Evolutionary conservation across 2,329 filamentous ascomycete genomes (phyloP).

Genomic region (Arthrobotrys sphaeroides): DNA sequence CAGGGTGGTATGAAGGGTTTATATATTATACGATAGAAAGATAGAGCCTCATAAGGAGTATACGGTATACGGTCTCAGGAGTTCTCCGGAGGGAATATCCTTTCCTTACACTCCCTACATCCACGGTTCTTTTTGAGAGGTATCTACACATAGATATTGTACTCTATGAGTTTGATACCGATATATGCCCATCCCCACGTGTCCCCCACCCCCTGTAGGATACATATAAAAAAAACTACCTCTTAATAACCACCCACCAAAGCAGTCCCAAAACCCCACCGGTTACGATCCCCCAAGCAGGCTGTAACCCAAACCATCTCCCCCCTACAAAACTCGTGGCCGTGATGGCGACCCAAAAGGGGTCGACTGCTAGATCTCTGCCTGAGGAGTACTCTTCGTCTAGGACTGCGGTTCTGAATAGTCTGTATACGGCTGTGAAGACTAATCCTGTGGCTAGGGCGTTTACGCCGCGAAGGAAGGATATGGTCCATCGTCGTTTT

Average conservation of each 20-base stretch:
- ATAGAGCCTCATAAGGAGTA: no score
- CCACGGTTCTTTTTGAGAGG: no score
- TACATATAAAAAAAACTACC: not conserved
- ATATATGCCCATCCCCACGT: not conserved
- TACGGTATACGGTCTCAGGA: no score
- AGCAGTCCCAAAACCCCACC: constrained; percentile 32
- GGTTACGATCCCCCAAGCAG: constrained; percentile 25
- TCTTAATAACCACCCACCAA: constrained; percentile 28
- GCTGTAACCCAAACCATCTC: constrained; percentile 39
- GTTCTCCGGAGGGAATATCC: not conserved
- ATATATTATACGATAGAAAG: no score
- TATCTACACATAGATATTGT: no score
- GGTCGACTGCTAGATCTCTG: constrained; percentile 67
- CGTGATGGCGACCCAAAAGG: constrained; percentile 72
- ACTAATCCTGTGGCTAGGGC: constrained; percentile 70
- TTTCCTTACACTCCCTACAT: no score
- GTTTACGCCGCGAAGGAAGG: constrained; percentile 68
- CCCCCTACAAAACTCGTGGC: constrained; percentile 59
- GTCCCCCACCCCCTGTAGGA: not conserved
- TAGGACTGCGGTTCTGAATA: constrained; percentile 71
- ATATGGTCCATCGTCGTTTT: constrained; percentile 64
- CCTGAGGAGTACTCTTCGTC: constrained; percentile 65
- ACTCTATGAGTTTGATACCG: no score
- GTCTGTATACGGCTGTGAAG: constrained; percentile 71
- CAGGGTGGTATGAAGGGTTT: not conserved